A percentile compares a stretch with the other conserved stretches of the same genome.
Evolutionary conservation across 2,329 filamentous ascomycete species (phyloP).

Genomic region (Exserohilum turcica): DNA sequence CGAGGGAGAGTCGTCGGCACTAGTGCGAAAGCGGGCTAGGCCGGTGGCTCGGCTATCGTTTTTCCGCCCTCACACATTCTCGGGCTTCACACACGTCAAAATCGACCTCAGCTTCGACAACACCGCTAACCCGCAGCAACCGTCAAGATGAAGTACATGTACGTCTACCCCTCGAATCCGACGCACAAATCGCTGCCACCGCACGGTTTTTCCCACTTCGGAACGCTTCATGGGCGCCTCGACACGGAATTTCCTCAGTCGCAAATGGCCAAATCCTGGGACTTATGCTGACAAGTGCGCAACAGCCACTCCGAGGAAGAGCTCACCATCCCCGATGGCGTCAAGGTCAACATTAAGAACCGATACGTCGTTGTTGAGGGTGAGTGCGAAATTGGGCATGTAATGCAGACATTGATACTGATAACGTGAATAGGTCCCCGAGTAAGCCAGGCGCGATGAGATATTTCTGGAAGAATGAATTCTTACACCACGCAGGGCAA

Average conservation of each 20-base stretch:
- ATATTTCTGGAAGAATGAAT: conserved; percentile 11
- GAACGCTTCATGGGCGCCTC: conserved; percentile 18
- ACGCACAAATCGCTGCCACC: conserved; percentile 19
- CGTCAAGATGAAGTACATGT: conserved; percentile 96
- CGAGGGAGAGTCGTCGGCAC: conserved; percentile 1
- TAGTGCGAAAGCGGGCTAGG: conserved; percentile 17
- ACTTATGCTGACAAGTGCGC: conserved; percentile 39
- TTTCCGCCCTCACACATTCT: conserved; percentile 20
- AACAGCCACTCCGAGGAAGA: conserved; percentile 84
- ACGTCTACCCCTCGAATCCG: conserved; percentile 29
- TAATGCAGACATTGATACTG: conserved; percentile 18
- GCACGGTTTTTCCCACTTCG: conserved; percentile 18
- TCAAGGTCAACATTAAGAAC: conserved; percentile 98
- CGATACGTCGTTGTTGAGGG: conserved; percentile 96
- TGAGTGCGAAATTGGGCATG: conserved; percentile 60
- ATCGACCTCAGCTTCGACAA: conserved; percentile 29
- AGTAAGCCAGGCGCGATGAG: conserved; percentile 30
- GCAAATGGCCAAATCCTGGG: conserved; percentile 20
- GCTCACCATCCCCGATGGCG: conserved; percentile 93
- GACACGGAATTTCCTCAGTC: conserved; percentile 16
- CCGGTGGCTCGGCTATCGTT: conserved; percentile 22
- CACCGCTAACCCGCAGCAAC: conserved; percentile 45
- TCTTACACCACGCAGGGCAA: conserved; percentile 67
- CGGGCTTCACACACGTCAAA: conserved; percentile 11
- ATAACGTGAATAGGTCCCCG: conserved; percentile 35